phyloP scores from a whole-genome alignment of 371 early-diverging fungal genomes.

The Mucor lusitanicus region DNA sequence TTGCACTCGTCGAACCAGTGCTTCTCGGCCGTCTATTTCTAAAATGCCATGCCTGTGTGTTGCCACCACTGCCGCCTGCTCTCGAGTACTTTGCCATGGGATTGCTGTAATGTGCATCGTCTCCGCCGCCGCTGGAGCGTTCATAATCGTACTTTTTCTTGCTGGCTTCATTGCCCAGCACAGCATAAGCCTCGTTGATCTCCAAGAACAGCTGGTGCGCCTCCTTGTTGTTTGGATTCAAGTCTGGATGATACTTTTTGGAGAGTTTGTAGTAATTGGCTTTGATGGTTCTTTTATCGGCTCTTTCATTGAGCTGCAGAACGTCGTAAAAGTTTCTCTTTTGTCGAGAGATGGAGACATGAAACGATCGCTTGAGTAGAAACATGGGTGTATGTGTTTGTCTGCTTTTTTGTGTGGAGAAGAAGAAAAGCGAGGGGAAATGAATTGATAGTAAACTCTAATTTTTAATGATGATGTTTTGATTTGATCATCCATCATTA shows the following conservation, averaged over 20 bases:
- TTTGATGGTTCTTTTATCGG: constrained; percentile 72
- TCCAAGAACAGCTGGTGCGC: constrained; percentile 73
- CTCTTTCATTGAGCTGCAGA: constrained; percentile 52
- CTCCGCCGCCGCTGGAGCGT: not conserved
- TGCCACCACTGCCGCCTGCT: constrained; percentile 16
- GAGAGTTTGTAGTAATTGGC: constrained; percentile 81
- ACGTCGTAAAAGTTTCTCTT: constrained; percentile 56
- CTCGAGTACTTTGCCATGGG: constrained; percentile 11
- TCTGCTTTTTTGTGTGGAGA: not conserved
- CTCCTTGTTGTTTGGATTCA: constrained; percentile 68
- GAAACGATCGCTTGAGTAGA: constrained; percentile 22
- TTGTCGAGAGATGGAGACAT: constrained; percentile 15
- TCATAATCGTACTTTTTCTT: constrained; percentile 75
- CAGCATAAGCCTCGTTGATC: constrained; percentile 86
- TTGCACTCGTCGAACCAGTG: constrained; percentile 46
- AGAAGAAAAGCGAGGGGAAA: not conserved
- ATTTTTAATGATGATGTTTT: not conserved
- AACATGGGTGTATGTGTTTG: not conserved
- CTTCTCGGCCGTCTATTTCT: constrained; percentile 28
- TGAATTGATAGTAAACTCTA: not conserved
- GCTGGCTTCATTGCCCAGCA: constrained; percentile 71
- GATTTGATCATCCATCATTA: not conserved
- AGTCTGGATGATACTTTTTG: constrained; percentile 88
- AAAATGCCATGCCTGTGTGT: constrained; percentile 38
- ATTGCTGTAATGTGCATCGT: not conserved